Base-by-base conservation (phyloP, 148 eudicot genomes). In the Linanthus parryae region DNA sequence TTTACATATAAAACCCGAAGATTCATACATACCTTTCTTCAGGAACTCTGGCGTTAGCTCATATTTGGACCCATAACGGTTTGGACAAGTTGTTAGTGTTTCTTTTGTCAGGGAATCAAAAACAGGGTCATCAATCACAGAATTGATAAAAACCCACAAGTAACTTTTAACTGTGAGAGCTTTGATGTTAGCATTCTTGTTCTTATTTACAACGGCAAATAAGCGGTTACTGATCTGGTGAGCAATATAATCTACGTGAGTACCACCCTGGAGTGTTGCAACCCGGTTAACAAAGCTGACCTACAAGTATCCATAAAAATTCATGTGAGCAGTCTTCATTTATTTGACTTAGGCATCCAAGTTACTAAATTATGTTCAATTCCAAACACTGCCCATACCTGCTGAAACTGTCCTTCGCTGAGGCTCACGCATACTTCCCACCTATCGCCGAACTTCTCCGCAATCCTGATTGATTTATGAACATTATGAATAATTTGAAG, bases 91-190 rank as follows among this genome's bases (percentile, higher is more conserved):
- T 16, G 90, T 88, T 57, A 88, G 58, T 0, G 94, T 84, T 66
- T 88, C 94, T 57, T 88, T 88, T 13, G 97, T 88, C 68, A 84
- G 97, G 42, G 94, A 88, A 76, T 84, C 94, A 57, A 84, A 88
- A 17, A 94, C 97, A n/a, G 97, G 97, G 48, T 88, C 84, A 76
- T 88, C 97, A 79, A 88, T 84, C n/a, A 88, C 84, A 25, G 86
- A 74, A 71, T 84, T 88, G 66, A 88, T 94, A 60, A 88, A 88
- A 18, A 88, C 67, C 97, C 97, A 88, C 53, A 88, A 33, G 45
- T 88, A 71, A 62, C 63, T 88, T 67, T 79, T 88, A 62, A 88
- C 94, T 2, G 47, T 47, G 41, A 79, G 80, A 19, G 94, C 72
- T 62, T 81, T 81, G 15, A 81, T 48, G 56, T 70, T 72, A 15